Base-by-base conservation (phyloP, 352 stramenopile genomes). In the Saprolegnia parasitica region DNA sequence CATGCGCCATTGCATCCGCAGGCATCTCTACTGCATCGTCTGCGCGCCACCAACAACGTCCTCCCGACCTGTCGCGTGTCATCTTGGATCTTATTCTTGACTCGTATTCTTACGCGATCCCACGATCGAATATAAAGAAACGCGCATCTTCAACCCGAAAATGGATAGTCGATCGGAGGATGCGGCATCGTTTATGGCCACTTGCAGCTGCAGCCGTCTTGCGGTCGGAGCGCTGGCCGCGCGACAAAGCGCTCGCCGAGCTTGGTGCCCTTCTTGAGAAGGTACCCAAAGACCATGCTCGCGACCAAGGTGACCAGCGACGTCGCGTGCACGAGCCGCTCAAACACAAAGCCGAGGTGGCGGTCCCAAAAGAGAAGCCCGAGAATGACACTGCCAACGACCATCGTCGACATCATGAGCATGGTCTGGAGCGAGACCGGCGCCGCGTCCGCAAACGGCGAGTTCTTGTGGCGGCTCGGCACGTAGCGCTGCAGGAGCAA, bases 401-500 rank as follows among this genome's bases (percentile, higher is more conserved):
- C 61, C 0, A 78, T 75, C 65, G 85, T 63, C 16, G 91, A 54
- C 72, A 88, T 89, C 5, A 67, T 65, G 11, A 88, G 68, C 52
- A 80, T 71, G 11, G 76, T 86, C 70, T 89, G 79, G 67, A 90
- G 78, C 10, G 54, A 62, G 0, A 56, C 29, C 11, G 70, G 47
- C 56, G 75, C 65, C 50, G 70, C 35, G 35, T 64, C 65, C 23
- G 73, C 71, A 67, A 90, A 85, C 45, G 81, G 77, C 42, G 82
- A 86, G 29, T 74, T 72, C 45, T 86, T 87, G 72, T 72, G 83
- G 46, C 80, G 78, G 49, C 72, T 83, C 16, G 81, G 73, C 0
- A 73, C 56, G 71, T 81, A 89, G 55, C 84, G 80, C 9, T 83
- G 83, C 13, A 97, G 77, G 47, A 98, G 71, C 39, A 98, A 76